Evolutionary conservation across 768 basidiomycete genomes (phyloP).

Genomic region (Leccinum pellstonianum): DNA sequence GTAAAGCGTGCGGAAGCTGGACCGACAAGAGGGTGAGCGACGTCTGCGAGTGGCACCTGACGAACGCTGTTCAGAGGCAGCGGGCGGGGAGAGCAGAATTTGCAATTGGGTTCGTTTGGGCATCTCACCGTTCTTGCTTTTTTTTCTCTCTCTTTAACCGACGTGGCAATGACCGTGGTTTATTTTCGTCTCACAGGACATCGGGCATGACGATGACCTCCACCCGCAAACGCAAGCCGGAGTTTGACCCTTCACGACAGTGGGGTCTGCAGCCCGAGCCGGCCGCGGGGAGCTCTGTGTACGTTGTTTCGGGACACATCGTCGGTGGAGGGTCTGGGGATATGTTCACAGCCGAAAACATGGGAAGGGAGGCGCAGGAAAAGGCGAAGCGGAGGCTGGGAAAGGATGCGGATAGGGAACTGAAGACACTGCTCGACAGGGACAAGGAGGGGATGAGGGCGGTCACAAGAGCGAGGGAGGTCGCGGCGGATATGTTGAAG

Average conservation of each 20-base stretch:
- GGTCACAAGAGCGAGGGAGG: constrained; percentile 60
- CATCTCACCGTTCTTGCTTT: not conserved
- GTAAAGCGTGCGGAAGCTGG: constrained; percentile 83
- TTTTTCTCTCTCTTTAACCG: not conserved
- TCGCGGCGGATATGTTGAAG: constrained; percentile 31
- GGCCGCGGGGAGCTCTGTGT: constrained; percentile 50
- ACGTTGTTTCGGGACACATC: constrained; percentile 79
- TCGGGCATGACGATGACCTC: constrained; percentile 60
- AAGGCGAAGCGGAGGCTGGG: constrained; percentile 63
- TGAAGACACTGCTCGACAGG: constrained; percentile 59
- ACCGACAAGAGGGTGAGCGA: constrained; percentile 85
- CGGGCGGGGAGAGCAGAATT: constrained; percentile 86
- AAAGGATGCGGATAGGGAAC: constrained; percentile 57
- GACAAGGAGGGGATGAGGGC: constrained; percentile 69
- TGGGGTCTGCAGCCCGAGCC: constrained; percentile 70
- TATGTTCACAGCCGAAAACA: constrained; percentile 44
- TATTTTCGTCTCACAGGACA: constrained; percentile 46
- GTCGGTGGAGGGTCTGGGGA: constrained; percentile 46
- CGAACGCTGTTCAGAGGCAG: constrained; percentile 70
- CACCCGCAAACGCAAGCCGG: constrained; percentile 48
- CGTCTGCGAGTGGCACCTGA: constrained; percentile 91
- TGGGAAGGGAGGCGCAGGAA: constrained; percentile 80
- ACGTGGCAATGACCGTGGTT: not conserved
- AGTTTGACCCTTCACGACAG: constrained; percentile 68
- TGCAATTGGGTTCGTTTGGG: constrained; percentile 60